A percentile compares a stretch with the other conserved stretches of the same genome.
Conservation (phyloP, 345 rosid species). For the Arabis alpina region DNA sequence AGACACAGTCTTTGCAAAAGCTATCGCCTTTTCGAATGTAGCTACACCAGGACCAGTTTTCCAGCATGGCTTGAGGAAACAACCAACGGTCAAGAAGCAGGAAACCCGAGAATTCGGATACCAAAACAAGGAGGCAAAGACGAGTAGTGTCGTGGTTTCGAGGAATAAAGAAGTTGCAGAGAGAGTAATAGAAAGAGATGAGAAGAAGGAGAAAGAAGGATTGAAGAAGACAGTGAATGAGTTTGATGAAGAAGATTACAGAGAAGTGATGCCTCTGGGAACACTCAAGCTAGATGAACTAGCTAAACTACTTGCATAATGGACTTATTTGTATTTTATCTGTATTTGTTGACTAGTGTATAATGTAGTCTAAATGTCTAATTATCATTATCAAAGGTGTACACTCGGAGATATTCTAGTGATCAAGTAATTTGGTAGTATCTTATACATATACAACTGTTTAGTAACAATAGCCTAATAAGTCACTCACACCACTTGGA, state of each 20-base stretch:
- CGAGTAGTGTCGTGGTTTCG: conserved; percentile 22
- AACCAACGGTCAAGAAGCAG: conserved; percentile 37
- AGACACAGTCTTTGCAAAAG: conserved; percentile 58
- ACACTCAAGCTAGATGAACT: conserved; percentile 81
- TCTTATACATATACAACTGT: no score
- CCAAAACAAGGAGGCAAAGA: conserved; percentile 39
- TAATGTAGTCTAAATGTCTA: conserved; percentile 18
- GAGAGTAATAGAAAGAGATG: conserved; percentile 38
- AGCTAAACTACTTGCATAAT: conserved; percentile 72
- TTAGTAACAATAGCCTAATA: no score
- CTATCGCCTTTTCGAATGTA: conserved; percentile 59
- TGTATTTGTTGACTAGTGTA: conserved; percentile 22
- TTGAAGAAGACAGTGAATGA: conserved; percentile 32
- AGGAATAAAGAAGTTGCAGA: conserved; percentile 24
- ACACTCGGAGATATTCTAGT: no score
- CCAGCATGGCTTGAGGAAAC: conserved; percentile 48
- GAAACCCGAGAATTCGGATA: conserved; percentile 46
- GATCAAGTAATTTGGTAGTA: no score
- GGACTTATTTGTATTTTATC: conserved; percentile 16
- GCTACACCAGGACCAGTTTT: conserved; percentile 71
- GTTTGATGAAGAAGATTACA: conserved; percentile 40
- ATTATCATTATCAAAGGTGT: neutral
- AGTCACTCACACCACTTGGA: no score
- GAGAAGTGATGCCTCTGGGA: conserved; percentile 55
- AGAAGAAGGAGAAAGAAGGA: conserved; percentile 36